These are phyloP conservation scores for Prunus davidiana DNA, from an alignment of 306 rosid genomes.

Conservation along the genomic window DNA sequence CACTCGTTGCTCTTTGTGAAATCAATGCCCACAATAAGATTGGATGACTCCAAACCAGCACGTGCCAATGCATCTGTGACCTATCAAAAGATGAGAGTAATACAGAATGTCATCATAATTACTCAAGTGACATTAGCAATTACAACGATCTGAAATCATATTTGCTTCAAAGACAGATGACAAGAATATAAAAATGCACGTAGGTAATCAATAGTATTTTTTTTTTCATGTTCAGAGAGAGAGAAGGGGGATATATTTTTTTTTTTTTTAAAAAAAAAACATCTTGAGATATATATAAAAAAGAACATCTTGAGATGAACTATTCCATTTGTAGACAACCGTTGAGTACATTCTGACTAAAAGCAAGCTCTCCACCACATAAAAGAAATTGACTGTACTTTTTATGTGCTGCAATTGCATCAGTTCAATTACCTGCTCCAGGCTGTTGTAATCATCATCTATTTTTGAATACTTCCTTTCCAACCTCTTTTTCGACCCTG, in stretches of 20 bases:
- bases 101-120: slow-evolving; percentile 15
- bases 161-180: slow-evolving; percentile 1
- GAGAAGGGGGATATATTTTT: background rate
- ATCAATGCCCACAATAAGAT: slow-evolving; percentile 94
- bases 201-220: background rate
- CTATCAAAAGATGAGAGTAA: slow-evolving; percentile 37
- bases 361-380: background rate
- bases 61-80: slow-evolving; percentile 78
- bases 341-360: background rate
- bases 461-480: slow-evolving; percentile 72
- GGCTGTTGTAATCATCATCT: slow-evolving; percentile 58
- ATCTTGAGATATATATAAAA: background rate
- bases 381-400: too few relatives aligned
- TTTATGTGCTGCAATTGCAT: background rate
- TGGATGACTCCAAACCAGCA: slow-evolving; percentile 92
- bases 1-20: slow-evolving; percentile 99
- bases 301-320: background rate
- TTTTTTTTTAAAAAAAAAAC: too few relatives aligned
- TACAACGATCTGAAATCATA: slow-evolving; percentile 6
- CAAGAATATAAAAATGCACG: background rate
- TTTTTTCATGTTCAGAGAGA: background rate
- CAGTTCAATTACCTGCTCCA: slow-evolving; percentile 65
- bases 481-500: slow-evolving; percentile 32
- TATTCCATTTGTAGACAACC: background rate
- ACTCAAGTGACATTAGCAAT: slow-evolving; percentile 3